Conservation (phyloP, 2,329 filamentous ascomycete genomes). For the Trichoderma semiorbis region DNA sequence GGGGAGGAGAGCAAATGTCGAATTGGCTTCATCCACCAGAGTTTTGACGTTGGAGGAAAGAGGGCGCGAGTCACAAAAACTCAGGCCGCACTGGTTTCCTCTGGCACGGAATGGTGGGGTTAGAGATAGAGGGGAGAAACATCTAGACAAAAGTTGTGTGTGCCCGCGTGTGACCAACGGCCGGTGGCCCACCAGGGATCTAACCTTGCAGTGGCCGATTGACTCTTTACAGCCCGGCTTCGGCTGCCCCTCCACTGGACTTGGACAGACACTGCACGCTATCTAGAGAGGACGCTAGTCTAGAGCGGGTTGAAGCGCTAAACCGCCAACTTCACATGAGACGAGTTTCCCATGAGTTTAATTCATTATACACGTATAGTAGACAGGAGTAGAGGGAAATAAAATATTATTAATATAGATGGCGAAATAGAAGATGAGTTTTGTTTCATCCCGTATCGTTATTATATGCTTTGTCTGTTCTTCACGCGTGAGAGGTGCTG, state of each 20-base stretch:
- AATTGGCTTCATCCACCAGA: constrained; percentile 29
- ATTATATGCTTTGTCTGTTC: background rate
- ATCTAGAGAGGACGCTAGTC: background rate
- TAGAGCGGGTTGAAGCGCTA: background rate
- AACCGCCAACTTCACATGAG: background rate
- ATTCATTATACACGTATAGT: background rate
- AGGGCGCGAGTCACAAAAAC: constrained; percentile 30
- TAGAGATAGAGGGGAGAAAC: constrained; percentile 5
- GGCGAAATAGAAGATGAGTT: background rate
- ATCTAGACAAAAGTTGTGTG: constrained; percentile 12
- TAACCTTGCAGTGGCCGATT: constrained; percentile 1
- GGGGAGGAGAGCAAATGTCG: constrained; percentile 19
- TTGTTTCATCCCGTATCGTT: background rate
- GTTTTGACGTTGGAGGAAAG: constrained; percentile 5
- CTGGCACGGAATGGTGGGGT: constrained; percentile 22
- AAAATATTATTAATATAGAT: background rate
- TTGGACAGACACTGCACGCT: background rate
- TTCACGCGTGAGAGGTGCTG: background rate
- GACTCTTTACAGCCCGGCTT: constrained; percentile 14
- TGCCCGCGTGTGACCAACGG: constrained; percentile 13
- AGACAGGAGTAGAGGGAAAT: background rate
- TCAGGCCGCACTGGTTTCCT: constrained; percentile 24
- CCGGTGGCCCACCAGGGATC: constrained; percentile 3
- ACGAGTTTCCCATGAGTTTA: too few species aligned
- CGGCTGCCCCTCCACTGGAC: constrained; percentile 1